Percentiles rank a stretch among this genome's conserved stretches.
These are phyloP conservation scores for Crithidia expoeki DNA, from an alignment of 208 protist genomes.

Conservation along the genomic window DNA sequence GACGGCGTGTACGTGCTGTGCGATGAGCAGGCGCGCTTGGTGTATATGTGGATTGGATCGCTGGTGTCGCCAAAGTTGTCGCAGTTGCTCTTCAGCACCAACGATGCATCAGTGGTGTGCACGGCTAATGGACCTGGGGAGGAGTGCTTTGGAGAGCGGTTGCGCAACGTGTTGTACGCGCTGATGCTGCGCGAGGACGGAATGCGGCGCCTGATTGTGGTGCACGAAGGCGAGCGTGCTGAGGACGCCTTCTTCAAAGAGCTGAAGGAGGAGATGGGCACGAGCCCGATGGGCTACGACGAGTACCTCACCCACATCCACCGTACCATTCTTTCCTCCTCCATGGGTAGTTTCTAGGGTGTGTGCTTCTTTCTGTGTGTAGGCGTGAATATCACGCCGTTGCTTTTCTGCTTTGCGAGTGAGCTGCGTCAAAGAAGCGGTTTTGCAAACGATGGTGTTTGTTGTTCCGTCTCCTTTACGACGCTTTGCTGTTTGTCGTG, in stretches of 20 bases:
- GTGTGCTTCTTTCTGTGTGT: not conserved
- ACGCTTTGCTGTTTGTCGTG: no score
- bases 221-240: constrained; percentile 73
- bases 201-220: constrained; percentile 80
- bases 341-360: not conserved
- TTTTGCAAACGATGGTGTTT: constrained; percentile 8
- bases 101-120: constrained; percentile 57
- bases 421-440: no score
- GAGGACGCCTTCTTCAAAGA: constrained; percentile 86
- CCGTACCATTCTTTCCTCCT: constrained; percentile 43
- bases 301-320: constrained; percentile 76
- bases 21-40: constrained; percentile 77
- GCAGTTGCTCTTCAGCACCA: constrained; percentile 59
- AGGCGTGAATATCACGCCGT: constrained; percentile 21
- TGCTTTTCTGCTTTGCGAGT: not conserved
- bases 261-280: constrained; percentile 73
- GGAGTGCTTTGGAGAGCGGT: constrained; percentile 69
- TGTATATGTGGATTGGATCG: constrained; percentile 90
- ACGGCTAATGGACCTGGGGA: constrained; percentile 46
- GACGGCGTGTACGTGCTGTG: constrained; percentile 85
- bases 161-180: constrained; percentile 74
- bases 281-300: constrained; percentile 58
- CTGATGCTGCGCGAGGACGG: constrained; percentile 71
- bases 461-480: no score
- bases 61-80: constrained; percentile 52